Evolutionary conservation across 2,329 filamentous ascomycete species (phyloP).

Genomic region (Paecilomyces sp.): DNA sequence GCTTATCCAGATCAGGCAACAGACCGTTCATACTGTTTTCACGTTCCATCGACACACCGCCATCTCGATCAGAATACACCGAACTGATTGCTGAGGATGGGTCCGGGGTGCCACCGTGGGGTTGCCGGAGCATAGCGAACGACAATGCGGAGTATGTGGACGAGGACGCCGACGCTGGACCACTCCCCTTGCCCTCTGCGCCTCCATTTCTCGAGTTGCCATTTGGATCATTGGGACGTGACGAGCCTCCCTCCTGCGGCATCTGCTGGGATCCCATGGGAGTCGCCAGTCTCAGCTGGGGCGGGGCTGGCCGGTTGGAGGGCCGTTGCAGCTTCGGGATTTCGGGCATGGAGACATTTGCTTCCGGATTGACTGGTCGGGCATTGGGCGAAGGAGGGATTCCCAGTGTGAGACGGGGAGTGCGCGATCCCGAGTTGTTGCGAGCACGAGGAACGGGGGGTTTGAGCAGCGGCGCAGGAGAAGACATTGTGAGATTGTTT

Average conservation of each 20-base stretch:
- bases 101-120: conserved; percentile 63
- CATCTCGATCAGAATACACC: conserved; percentile 72
- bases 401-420: conserved; percentile 76
- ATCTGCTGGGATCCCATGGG: conserved; percentile 69
- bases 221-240: conserved; percentile 61
- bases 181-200: conserved; percentile 72
- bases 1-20: conserved; percentile 68
- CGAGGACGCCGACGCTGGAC: conserved; percentile 77
- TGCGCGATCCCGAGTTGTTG: conserved; percentile 53
- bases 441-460: conserved; percentile 70
- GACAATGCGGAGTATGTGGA: conserved; percentile 78
- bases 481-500: conserved; percentile 55
- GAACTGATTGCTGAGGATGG: conserved; percentile 84
- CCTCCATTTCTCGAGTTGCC: conserved; percentile 76
- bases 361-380: conserved; percentile 56
- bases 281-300: conserved; percentile 77
- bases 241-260: conserved; percentile 59
- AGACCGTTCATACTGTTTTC: conserved; percentile 74
- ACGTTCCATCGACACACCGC: conserved; percentile 69
- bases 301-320: conserved; percentile 55
- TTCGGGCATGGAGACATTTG: conserved; percentile 26
- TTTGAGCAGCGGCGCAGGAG: conserved; percentile 72
- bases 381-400: conserved; percentile 82
- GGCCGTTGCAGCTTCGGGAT: conserved; percentile 28
- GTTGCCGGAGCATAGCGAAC: conserved; percentile 63